Base-by-base conservation (phyloP, 2,329 filamentous ascomycete species). In the Ophiostoma australiae region DNA sequence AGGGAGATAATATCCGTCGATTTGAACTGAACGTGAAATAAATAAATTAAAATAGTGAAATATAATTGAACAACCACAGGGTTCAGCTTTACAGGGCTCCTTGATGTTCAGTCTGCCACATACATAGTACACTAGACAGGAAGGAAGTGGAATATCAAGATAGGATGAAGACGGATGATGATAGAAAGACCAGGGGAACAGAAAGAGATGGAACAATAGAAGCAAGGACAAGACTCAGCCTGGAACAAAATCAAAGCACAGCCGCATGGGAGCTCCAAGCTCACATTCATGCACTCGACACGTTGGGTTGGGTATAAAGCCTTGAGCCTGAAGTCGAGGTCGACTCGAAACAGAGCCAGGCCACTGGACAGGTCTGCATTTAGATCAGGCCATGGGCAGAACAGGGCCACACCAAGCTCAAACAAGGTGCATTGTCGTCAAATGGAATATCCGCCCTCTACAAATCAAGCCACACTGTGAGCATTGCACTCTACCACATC, bases 361-460 rank as follows among this genome's bases (percentile, higher is more conserved):
- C 17, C 44, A n/a, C 17, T n/a, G 15, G 37, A 39, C 37, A 39
- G 13, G 41, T 6, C 17, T 2, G 44, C 44, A 48, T 48, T n/a
- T 4, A 41, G 39, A 48, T 48, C 44, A 48, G 44, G 8, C 44
- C 44, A n/a, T 20, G 44, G 20, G 2, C 52, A 23, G 20, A 27
- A 23, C 52, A 58, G 27, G 52, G 52, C n/a, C 23, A 58, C 11
- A 11, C 10, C n/a, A 58, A 27, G 52, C n/a, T 58, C 52, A 58
- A 58, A 58, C 52, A 58, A 58, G 52, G 52, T 58, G 52, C 52
- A 58, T 58, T 58, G n/a, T 58, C 8, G 10, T 58, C 52, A 58
- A 58, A n/a, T 23, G 17, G 52, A 27, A 27, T 58, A 27, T 23
- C 20, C 13, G 10, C 37, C 10, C 41, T 15, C 41, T 4, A 4